Evolutionary conservation across 345 rosid species (phyloP).

Genomic region (Carallia pectinifolia): DNA sequence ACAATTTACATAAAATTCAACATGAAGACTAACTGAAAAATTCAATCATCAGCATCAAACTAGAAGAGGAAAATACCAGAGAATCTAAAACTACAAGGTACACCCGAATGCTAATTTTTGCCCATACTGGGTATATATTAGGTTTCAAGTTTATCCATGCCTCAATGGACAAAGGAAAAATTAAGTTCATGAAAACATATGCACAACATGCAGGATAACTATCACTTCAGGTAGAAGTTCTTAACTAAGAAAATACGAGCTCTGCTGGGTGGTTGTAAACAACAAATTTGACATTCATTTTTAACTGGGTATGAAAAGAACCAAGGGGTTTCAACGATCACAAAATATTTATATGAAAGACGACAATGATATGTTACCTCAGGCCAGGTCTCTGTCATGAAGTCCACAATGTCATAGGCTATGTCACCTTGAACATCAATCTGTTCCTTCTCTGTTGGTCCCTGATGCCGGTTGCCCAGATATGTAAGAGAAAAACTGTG

Average conservation of each 20-base stretch:
- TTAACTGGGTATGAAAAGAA: background rate
- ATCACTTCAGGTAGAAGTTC: conserved; percentile 6
- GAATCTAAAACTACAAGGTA: too few relatives aligned
- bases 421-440: conserved; percentile 41
- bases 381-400: conserved; percentile 27
- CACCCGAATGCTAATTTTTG: conserved; percentile 1
- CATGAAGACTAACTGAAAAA: too few relatives aligned
- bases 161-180: background rate
- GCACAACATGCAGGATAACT: background rate
- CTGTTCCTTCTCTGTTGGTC: conserved; percentile 97
- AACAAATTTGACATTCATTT: background rate
- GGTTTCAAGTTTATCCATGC: background rate
- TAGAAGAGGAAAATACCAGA: too few relatives aligned
- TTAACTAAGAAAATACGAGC: conserved; percentile 6
- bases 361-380: conserved; percentile 21
- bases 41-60: too few relatives aligned
- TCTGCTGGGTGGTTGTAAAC: background rate
- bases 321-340: background rate
- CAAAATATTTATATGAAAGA: conserved; percentile 4
- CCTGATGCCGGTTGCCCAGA: conserved; percentile 40
- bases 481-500: too few relatives aligned
- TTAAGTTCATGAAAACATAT: background rate
- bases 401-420: conserved; percentile 30
- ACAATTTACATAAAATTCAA: too few relatives aligned
- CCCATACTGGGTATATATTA: background rate